phyloP scores from a whole-genome alignment of 139 green algal species.

The Pseudopediastrum boryanum region DNA sequence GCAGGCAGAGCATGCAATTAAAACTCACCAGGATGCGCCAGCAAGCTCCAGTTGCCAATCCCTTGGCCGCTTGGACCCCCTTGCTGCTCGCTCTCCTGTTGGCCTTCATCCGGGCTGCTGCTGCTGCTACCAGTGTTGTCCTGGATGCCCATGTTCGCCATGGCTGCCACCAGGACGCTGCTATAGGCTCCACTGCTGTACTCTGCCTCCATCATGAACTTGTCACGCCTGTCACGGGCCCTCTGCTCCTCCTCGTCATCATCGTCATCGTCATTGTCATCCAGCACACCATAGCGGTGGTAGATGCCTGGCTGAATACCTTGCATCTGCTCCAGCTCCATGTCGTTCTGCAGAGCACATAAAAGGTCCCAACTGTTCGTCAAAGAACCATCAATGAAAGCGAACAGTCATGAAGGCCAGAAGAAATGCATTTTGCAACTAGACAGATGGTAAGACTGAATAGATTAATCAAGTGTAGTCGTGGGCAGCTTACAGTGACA shows the following conservation, averaged over 20 bases:
- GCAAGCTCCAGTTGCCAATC: conserved; percentile 31
- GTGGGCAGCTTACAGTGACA: no score
- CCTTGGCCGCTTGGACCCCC: not conserved
- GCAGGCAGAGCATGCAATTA: no score
- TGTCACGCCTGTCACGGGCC: no score
- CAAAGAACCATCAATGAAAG: no score
- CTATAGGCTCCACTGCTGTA: conserved; percentile 17
- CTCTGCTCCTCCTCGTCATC: conserved; percentile 49
- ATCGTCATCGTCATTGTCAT: conserved; percentile 58
- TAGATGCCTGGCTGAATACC: conserved; percentile 63
- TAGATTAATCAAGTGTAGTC: no score
- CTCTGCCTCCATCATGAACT: not conserved
- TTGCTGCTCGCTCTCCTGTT: not conserved
- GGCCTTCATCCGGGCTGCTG: conserved; percentile 1
- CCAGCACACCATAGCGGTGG: conserved; percentile 59
- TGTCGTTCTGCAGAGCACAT: conserved; percentile 42
- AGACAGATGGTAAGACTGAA: no score
- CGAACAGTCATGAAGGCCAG: no score
- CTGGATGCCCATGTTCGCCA: conserved; percentile 33
- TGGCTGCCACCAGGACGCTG: conserved; percentile 32
- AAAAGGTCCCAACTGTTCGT: no score
- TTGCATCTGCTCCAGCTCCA: conserved; percentile 65
- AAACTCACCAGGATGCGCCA: conserved; percentile 31
- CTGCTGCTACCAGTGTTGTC: conserved; percentile 6
- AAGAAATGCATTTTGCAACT: no score